A percentile compares a stretch with the other conserved stretches of the same genome.
phyloP scores from a whole-genome alignment of 345 rosid species.

The Microthlaspi erraticum region DNA sequence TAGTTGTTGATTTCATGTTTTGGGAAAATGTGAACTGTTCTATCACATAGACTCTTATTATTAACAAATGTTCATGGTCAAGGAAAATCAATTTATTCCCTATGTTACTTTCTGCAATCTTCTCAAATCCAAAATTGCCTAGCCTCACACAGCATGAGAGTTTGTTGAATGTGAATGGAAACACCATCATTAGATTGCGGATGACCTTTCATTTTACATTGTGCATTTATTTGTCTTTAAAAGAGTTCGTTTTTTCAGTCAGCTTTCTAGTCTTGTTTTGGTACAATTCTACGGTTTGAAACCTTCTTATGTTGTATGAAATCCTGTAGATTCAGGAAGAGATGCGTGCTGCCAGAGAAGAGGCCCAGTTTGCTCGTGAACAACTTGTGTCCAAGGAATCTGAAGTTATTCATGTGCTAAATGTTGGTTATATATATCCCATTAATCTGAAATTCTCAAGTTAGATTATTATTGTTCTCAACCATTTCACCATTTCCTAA shows the following conservation, averaged over 20 bases:
- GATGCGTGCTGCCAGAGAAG: conserved; percentile 65
- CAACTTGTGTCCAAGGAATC: conserved; percentile 55
- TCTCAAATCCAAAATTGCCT: background rate
- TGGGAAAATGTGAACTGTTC: background rate
- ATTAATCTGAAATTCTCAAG: conserved; percentile 25
- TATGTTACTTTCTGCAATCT: background rate
- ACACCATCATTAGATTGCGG: background rate
- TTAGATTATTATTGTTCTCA: conserved; percentile 16
- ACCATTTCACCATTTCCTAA: conserved; percentile 18
- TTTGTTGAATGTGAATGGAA: background rate
- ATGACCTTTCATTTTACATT: background rate
- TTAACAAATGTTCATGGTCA: background rate
- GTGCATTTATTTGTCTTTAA: background rate
- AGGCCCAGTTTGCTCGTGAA: conserved; percentile 61
- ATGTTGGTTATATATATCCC: conserved; percentile 26
- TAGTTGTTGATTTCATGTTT: conserved; percentile 12
- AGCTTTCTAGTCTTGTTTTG: conserved; percentile 21
- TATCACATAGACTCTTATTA: conserved; percentile 7
- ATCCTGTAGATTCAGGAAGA: conserved; percentile 61
- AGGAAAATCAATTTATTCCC: background rate
- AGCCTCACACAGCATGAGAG: background rate
- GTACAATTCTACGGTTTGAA: conserved; percentile 8
- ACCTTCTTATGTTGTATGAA: conserved; percentile 25
- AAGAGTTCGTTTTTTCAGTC: background rate
- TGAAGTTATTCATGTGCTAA: conserved; percentile 52